Evolutionary conservation across 2,329 filamentous ascomycete genomes (phyloP), one percentile per base, ranked within the genome.

Genomic region (Conoideocrella luteorostrata): DNA sequence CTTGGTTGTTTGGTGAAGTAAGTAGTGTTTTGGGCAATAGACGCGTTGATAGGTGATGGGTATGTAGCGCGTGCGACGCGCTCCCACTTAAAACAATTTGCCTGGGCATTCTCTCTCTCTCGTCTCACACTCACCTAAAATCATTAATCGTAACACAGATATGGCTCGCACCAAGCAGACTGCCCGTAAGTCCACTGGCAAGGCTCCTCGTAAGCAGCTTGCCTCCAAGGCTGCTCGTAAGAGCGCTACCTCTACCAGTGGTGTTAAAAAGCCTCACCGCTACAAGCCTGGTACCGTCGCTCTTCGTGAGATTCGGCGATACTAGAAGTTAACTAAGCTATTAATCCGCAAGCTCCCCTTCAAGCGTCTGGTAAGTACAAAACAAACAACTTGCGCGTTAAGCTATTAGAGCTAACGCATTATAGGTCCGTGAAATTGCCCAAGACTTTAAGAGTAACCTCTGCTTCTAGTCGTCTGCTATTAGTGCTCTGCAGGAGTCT

Each of bases 291-390:
- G 84, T 78, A 95, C 91, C 65, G 86, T 95, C 73, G 91, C 91
- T 79, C 85, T 97, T 62, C 88, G 88, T 80, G 93, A 97, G 77
- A 97, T 97, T 62, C 86, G 90, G 78, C 86, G 87, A 65, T 97
- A 96, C 78, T 93, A 97, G 76, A 95, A 94, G 76, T 88, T 85
- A 53, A 96, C 90, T 42, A n/a, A n/a, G n/a, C n/a, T n/a, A n/a
- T n/a, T n/a, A n/a, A n/a, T n/a, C n/a, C n/a, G n/a, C n/a, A n/a
- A 96, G 80, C 84, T 96, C 52, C 93, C 93, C 50, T 97, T 98
- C 78, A 88, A 96, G 75, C 87, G 93, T 68, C 77, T 98, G 65
- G 93, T 78, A 70, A 67, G 75, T 62, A n/a, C n/a, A n/a, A n/a
- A n/a, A n/a, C n/a, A n/a, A n/a, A n/a, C n/a, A n/a, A n/a, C n/a